A percentile compares a stretch with the other conserved stretches of the same genome.
Conservation (phyloP, 805 yeast species). For the Blastobotrys robertii region DNA sequence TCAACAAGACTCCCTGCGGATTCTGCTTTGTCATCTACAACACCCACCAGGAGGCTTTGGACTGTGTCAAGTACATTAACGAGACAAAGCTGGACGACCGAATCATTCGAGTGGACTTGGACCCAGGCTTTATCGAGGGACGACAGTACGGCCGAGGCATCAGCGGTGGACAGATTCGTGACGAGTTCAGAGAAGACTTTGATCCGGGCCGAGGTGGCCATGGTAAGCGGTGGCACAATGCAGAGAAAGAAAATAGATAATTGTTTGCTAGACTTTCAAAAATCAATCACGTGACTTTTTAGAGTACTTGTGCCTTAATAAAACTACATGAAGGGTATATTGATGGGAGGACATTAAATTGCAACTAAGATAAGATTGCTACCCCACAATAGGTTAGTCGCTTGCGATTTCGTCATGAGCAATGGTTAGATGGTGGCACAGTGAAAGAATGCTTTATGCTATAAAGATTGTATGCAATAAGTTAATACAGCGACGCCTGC, state of each 20-base stretch:
- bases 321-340: too few species aligned
- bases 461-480: too few species aligned
- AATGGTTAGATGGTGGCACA: too few species aligned
- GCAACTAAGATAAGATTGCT: too few species aligned
- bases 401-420: too few species aligned
- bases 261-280: too few species aligned
- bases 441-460: too few species aligned
- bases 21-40: conserved; percentile 85
- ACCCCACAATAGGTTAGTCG: too few species aligned
- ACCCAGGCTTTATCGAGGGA: conserved; percentile 93
- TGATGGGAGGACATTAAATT: too few species aligned
- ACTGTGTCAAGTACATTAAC: conserved; percentile 73
- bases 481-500: too few species aligned
- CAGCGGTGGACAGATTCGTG: conserved; percentile 85
- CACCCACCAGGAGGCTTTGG: conserved; percentile 58
- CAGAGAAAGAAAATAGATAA: background rate
- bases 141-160: conserved; percentile 92
- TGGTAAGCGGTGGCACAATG: conserved; percentile 21
- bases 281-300: too few species aligned
- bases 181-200: conserved; percentile 42
- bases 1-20: conserved; percentile 90
- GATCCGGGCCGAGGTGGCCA: conserved; percentile 39
- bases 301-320: too few species aligned
- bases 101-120: conserved; percentile 75
- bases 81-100: conserved; percentile 80